Evolutionary conservation across 2,329 filamentous ascomycete genomes (phyloP).

Genomic region (Aspergillus oerlinghausenensis): DNA sequence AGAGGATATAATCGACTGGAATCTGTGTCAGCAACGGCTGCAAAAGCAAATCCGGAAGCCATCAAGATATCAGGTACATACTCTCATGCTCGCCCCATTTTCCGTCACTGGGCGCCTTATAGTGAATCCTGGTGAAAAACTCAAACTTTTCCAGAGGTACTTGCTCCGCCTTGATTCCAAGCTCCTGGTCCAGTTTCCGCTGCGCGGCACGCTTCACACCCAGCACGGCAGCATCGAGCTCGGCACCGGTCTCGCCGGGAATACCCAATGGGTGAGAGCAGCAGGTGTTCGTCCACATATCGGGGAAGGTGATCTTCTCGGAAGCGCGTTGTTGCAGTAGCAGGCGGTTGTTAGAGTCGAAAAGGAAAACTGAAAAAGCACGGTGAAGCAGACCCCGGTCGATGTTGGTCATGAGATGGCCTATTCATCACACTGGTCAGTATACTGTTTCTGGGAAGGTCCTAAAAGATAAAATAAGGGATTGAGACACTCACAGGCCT

Average conservation of each 20-base stretch:
- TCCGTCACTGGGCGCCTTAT: constrained; percentile 92
- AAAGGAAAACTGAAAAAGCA: constrained; percentile 96
- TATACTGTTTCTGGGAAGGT: neutral
- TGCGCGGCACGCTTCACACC: constrained; percentile 90
- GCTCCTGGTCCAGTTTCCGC: constrained; percentile 89
- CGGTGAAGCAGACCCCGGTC: constrained; percentile 92
- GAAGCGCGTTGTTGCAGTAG: constrained; percentile 91
- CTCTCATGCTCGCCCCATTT: constrained; percentile 99
- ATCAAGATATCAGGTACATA: constrained; percentile 45
- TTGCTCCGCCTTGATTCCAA: constrained; percentile 84
- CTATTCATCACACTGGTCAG: constrained; percentile 43
- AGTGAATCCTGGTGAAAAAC: constrained; percentile 95
- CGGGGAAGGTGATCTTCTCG: constrained; percentile 98
- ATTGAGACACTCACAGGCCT: constrained; percentile 66
- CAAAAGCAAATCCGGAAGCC: neutral
- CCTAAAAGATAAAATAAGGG: neutral
- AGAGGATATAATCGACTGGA: constrained; percentile 94
- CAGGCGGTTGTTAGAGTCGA: constrained; percentile 87
- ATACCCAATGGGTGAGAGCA: constrained; percentile 95
- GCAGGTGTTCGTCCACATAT: constrained; percentile 99
- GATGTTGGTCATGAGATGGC: constrained; percentile 98
- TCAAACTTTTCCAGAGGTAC: constrained; percentile 88
- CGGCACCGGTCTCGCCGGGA: constrained; percentile 82
- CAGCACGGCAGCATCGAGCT: constrained; percentile 70
- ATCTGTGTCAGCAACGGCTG: constrained; percentile 12